phyloP scores from a whole-genome alignment of 2,329 filamentous ascomycete genomes.

The Dryadomyces quercus-mongolicae region DNA sequence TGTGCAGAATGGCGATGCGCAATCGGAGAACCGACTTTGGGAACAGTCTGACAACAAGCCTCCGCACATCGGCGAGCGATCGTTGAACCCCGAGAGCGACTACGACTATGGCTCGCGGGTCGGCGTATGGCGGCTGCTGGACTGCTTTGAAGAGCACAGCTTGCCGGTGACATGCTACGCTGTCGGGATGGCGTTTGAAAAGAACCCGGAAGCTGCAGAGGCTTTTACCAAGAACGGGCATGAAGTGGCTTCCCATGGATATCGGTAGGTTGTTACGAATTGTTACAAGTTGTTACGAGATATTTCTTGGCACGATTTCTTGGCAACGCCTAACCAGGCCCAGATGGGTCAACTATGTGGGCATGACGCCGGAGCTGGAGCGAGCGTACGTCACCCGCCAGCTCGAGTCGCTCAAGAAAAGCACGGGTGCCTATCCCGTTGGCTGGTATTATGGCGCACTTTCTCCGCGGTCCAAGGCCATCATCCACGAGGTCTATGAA shows the following conservation, averaged over 20 bases:
- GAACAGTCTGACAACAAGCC: constrained; percentile 5
- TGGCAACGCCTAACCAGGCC: neutral
- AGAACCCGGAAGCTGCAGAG: constrained; percentile 8
- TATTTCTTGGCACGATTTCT: neutral
- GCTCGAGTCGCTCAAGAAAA: constrained; percentile 7
- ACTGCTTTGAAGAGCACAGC: constrained; percentile 7
- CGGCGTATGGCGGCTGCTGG: constrained; percentile 11
- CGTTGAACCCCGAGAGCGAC: constrained; percentile 10
- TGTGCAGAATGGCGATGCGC: constrained; percentile 19
- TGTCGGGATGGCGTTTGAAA: constrained; percentile 8
- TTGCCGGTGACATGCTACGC: constrained; percentile 8
- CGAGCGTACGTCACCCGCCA: constrained; percentile 6
- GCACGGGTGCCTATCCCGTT: constrained; percentile 7
- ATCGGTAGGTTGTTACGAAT: neutral
- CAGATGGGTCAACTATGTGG: constrained; percentile 7
- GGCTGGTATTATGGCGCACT: constrained; percentile 13
- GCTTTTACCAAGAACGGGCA: constrained; percentile 10
- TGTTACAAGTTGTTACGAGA: neutral
- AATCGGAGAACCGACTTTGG: constrained; percentile 11
- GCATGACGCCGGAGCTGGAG: constrained; percentile 7
- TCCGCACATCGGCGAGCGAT: constrained; percentile 7
- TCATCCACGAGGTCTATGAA: constrained; percentile 9
- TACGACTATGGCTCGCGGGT: constrained; percentile 13
- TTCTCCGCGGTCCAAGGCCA: constrained; percentile 7
- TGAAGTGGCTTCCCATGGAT: constrained; percentile 12